Evolutionary conservation across 1,139 yeast genomes (phyloP).

Genomic region (Zygoascus hellenicus): DNA sequence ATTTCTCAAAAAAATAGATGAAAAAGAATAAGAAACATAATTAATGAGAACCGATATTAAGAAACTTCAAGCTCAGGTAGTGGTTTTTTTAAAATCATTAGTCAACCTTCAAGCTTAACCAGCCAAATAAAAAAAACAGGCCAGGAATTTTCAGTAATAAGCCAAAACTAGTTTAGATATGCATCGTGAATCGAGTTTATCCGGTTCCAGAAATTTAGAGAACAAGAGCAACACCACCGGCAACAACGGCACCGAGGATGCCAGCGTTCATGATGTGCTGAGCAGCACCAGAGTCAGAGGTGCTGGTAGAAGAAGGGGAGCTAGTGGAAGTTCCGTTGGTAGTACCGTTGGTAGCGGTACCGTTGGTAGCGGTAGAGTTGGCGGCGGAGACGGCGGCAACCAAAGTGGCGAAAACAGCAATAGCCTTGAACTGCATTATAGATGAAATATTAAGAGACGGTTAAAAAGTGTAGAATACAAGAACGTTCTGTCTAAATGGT

Average conservation of each 20-base stretch:
- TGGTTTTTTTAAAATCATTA: not conserved
- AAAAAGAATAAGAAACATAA: not conserved
- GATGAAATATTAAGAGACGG: constrained; percentile 8
- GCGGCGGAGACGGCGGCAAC: constrained; percentile 48
- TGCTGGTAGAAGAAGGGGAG: constrained; percentile 34
- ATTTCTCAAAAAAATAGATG: not conserved
- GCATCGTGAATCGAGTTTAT: constrained; percentile 4
- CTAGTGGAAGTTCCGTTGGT: constrained; percentile 33
- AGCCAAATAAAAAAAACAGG: not conserved
- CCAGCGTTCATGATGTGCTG: constrained; percentile 53
- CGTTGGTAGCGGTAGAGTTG: constrained; percentile 34
- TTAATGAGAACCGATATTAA: too few species aligned
- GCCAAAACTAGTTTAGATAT: constrained; percentile 4
- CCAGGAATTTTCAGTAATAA: not conserved
- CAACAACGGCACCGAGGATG: constrained; percentile 67
- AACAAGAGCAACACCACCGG: constrained; percentile 66
- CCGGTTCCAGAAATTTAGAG: constrained; percentile 38
- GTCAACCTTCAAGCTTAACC: not conserved
- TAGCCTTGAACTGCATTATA: constrained; percentile 57
- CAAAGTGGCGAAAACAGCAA: constrained; percentile 42
- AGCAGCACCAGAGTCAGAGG: constrained; percentile 43
- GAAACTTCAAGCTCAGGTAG: not conserved
- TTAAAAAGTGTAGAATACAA: not conserved
- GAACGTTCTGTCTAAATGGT: constrained; percentile 1
- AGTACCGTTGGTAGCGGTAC: constrained; percentile 34